Percentiles rank a stretch among this genome's conserved stretches.
Conservation (phyloP, 1,284 basidiomycete genomes). For the Apiotrichum sp. region DNA sequence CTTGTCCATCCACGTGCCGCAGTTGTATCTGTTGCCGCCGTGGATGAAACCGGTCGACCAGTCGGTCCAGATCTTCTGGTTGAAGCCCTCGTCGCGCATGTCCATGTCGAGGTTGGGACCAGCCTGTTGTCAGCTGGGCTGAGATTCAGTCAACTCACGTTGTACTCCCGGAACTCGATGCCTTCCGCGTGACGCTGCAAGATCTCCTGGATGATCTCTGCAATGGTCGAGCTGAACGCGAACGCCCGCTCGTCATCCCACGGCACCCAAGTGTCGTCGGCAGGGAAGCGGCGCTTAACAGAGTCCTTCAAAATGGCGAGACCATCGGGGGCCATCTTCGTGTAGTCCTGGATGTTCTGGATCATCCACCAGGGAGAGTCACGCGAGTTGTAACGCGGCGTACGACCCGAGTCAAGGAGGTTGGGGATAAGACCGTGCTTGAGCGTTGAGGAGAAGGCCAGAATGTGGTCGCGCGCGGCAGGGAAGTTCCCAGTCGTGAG, state of each 20-base stretch:
- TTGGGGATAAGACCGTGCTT: conserved; percentile 87
- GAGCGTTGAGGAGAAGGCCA: conserved; percentile 75
- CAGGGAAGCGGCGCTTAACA: conserved; percentile 86
- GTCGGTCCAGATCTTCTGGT: conserved; percentile 88
- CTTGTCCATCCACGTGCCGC: conserved; percentile 89
- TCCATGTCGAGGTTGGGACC: conserved; percentile 90
- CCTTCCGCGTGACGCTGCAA: conserved; percentile 88
- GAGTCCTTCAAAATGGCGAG: conserved; percentile 69
- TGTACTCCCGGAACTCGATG: conserved; percentile 91
- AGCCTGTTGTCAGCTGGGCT: conserved; percentile 49
- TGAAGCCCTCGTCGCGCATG: conserved; percentile 88
- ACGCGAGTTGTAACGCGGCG: conserved; percentile 59
- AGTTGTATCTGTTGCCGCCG: conserved; percentile 70
- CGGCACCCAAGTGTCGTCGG: conserved; percentile 85
- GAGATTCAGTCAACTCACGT: conserved; percentile 44
- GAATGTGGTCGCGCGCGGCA: conserved; percentile 76
- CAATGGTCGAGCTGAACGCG: conserved; percentile 69
- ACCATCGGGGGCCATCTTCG: conserved; percentile 75
- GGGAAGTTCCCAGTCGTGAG: conserved; percentile 83
- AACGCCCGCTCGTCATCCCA: conserved; percentile 86
- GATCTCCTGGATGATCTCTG: conserved; percentile 93
- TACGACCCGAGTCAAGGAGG: conserved; percentile 76
- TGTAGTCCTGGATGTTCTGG: conserved; percentile 96
- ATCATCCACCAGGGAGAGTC: conserved; percentile 72
- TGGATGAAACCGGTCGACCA: conserved; percentile 87